phyloP scores from a whole-genome alignment of 495 filamentous ascomycete genomes.

The Astrocystis sublimbata region DNA sequence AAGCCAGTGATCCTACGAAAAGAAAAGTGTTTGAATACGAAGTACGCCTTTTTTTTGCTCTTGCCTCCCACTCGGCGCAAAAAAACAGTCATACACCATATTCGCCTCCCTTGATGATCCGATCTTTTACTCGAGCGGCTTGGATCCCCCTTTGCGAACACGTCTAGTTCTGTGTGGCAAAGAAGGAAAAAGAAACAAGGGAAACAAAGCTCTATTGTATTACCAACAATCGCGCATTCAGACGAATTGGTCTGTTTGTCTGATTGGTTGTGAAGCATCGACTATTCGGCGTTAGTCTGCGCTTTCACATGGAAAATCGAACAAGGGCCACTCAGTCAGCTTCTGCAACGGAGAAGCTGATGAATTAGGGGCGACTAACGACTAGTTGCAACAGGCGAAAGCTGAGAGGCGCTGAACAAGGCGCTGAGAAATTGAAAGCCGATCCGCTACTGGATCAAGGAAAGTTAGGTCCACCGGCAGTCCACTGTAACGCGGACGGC shows the following conservation, averaged over 20 bases:
- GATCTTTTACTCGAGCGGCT: not conserved
- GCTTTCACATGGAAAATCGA: conserved; percentile 15
- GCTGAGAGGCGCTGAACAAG: conserved; percentile 14
- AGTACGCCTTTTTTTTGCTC: too few species aligned
- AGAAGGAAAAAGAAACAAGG: not conserved
- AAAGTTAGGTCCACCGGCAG: too few species aligned
- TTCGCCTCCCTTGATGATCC: conserved; percentile 12
- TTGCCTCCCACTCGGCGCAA: too few species aligned
- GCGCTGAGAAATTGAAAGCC: not conserved
- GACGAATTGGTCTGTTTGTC: too few species aligned
- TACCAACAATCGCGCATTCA: too few species aligned
- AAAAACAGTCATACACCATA: conserved; percentile 11
- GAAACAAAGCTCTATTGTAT: not conserved
- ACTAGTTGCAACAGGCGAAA: conserved; percentile 10
- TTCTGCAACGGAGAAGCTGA: conserved; percentile 1
- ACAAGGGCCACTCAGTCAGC: not conserved
- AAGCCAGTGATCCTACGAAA: not conserved
- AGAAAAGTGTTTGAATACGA: conserved; percentile 6
- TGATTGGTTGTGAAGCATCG: conserved; percentile 8
- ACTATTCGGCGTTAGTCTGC: not conserved
- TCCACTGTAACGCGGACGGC: not conserved
- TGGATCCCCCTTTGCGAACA: not conserved
- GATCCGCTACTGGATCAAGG: not conserved
- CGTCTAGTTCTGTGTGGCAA: not conserved
- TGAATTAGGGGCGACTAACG: conserved; percentile 5